Conservation (phyloP, 805 yeast genomes). For the Vanderwaltozyma polyspora region DNA sequence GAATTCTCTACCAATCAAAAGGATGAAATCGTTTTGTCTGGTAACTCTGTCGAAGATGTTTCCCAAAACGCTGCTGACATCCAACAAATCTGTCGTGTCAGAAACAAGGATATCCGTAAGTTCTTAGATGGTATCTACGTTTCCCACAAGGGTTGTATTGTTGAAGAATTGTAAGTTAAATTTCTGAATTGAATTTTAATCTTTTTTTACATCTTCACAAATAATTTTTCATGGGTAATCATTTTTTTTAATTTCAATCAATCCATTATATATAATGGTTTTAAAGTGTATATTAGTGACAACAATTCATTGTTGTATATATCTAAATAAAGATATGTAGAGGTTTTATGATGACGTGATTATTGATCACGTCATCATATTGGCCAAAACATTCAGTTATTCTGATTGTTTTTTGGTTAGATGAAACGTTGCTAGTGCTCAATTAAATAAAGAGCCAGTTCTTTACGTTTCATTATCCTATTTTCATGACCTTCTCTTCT, state of each 20-base stretch:
- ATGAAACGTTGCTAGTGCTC: conserved; percentile 13
- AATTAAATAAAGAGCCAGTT: conserved; percentile 10
- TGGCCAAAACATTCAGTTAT: neutral
- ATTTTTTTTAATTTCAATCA: too few relatives aligned
- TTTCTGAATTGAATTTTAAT: neutral
- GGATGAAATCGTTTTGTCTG: conserved; percentile 87
- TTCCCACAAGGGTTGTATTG: conserved; percentile 85
- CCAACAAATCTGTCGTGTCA: conserved; percentile 95
- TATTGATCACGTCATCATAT: neutral
- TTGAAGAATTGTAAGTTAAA: conserved; percentile 40
- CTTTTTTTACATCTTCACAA: neutral
- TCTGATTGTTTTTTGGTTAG: neutral
- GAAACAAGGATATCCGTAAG: conserved; percentile 99
- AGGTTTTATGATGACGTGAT: neutral
- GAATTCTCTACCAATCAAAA: conserved; percentile 75
- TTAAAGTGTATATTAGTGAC: too few relatives aligned
- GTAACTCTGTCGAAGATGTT: conserved; percentile 60
- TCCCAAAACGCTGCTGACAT: conserved; percentile 98
- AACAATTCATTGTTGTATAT: too few relatives aligned
- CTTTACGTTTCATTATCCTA: conserved; percentile 52
- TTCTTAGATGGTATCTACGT: conserved; percentile 99
- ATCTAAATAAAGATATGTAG: too few relatives aligned
- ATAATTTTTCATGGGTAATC: neutral
- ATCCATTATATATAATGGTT: too few relatives aligned
- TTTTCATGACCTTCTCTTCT: conserved; percentile 36